Evolutionary conservation across 805 yeast species (phyloP).

Genomic region (Teunomyces kruisii): DNA sequence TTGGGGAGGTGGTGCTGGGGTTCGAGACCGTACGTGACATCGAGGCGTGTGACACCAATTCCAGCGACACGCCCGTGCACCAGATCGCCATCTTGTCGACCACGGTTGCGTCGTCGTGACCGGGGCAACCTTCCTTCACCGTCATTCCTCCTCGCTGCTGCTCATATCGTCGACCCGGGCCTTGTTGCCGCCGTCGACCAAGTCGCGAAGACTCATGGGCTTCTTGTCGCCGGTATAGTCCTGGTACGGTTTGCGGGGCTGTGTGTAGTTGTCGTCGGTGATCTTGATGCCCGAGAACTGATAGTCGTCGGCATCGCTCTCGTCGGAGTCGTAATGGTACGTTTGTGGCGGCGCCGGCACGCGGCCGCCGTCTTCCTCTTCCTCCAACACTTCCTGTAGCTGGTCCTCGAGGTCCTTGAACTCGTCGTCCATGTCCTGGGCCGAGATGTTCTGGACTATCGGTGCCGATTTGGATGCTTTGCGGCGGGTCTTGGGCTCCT

Average conservation of each 20-base stretch:
- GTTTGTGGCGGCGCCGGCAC: slow-evolving; percentile 1
- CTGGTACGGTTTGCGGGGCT: slow-evolving; percentile 3
- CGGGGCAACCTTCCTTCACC: not conserved
- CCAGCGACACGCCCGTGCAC: slow-evolving; percentile 18
- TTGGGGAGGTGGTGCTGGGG: slow-evolving; percentile 25
- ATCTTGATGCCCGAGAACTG: slow-evolving; percentile 25
- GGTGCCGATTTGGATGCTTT: slow-evolving; percentile 5
- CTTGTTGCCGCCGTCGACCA: slow-evolving; percentile 28
- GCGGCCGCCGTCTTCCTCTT: slow-evolving; percentile 4
- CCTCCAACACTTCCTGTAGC: slow-evolving; percentile 39
- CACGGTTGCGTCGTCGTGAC: slow-evolving; percentile 4
- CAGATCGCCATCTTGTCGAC: slow-evolving; percentile 23
- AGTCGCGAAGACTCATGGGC: slow-evolving; percentile 42
- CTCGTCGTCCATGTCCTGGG: slow-evolving; percentile 35
- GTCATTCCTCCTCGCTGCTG: slow-evolving; percentile 32
- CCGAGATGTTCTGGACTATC: slow-evolving; percentile 6
- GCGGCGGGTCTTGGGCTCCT: too few relatives aligned
- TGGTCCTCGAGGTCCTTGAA: slow-evolving; percentile 45
- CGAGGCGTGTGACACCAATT: slow-evolving; percentile 17
- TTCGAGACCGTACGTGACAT: slow-evolving; percentile 18
- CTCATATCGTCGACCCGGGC: slow-evolving; percentile 21
- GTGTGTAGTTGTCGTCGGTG: slow-evolving; percentile 18
- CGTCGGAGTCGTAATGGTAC: slow-evolving; percentile 21
- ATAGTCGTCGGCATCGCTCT: slow-evolving; percentile 23
- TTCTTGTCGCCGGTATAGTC: slow-evolving; percentile 12